Percentiles rank a stretch among this genome's conserved stretches.
Conservation (phyloP, 1,139 yeast genomes). For the Yarrowia galli region DNA sequence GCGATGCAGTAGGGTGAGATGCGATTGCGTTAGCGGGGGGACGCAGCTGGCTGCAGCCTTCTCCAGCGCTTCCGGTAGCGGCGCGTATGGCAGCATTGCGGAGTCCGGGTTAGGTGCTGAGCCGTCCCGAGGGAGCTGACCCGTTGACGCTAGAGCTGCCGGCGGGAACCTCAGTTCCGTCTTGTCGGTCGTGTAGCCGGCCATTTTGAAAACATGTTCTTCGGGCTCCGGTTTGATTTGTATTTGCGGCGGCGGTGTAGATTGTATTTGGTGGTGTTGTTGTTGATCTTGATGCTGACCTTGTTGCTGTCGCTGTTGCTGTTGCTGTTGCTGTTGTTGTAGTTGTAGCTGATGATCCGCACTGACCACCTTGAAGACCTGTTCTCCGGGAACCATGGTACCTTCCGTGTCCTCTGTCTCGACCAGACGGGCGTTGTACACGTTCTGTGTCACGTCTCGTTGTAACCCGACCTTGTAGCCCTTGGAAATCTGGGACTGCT, state of each 20-base stretch:
- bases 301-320: background rate
- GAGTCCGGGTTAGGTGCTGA: background rate
- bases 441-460: slow-evolving; percentile 20
- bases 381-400: slow-evolving; percentile 31
- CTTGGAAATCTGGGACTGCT: slow-evolving; percentile 31
- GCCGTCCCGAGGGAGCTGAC: slow-evolving; percentile 4
- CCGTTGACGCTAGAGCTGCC: slow-evolving; percentile 8
- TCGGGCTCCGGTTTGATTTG: slow-evolving; percentile 6
- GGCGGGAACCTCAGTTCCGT: slow-evolving; percentile 6
- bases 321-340: background rate
- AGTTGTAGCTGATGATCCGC: background rate
- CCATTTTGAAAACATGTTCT: slow-evolving; percentile 11
- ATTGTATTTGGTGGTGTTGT: background rate
- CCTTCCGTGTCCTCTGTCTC: slow-evolving; percentile 25
- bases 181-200: background rate
- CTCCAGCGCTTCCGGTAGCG: slow-evolving; percentile 13
- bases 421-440: slow-evolving; percentile 28
- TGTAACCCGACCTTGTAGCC: slow-evolving; percentile 35
- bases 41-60: slow-evolving; percentile 16
- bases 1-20: slow-evolving; percentile 27
- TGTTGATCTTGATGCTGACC: background rate
- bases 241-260: slow-evolving; percentile 11
- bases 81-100: background rate
- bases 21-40: slow-evolving; percentile 18
- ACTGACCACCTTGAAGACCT: slow-evolving; percentile 27